These are phyloP conservation scores for Kappamyces sp. DNA, from an alignment of 192 early-diverging fungal species.

Conservation along the genomic window DNA sequence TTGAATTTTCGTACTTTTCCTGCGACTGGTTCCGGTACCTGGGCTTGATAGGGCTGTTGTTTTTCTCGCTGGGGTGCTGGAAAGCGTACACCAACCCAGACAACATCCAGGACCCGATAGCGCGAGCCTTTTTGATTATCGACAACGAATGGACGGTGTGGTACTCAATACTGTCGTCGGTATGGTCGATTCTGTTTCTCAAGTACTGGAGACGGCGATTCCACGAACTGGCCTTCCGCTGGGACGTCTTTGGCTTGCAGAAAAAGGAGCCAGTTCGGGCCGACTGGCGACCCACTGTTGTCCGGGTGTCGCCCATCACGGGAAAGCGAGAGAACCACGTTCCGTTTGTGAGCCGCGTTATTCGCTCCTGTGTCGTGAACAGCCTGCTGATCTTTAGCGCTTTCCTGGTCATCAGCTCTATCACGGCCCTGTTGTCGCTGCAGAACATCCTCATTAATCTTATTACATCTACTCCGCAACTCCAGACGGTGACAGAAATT, in stretches of 20 bases:
- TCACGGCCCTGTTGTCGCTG: background rate
- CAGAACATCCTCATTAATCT: background rate
- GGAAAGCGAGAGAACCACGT: conserved; percentile 31
- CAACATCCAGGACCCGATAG: too few relatives aligned
- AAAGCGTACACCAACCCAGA: too few relatives aligned
- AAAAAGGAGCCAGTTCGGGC: conserved; percentile 49
- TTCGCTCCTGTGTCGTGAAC: background rate
- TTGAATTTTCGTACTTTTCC: too few relatives aligned
- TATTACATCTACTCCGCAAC: too few relatives aligned
- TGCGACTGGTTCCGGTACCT: too few relatives aligned
- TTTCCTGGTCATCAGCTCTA: background rate
- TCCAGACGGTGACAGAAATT: too few relatives aligned
- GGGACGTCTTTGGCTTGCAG: conserved; percentile 52
- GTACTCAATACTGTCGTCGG: conserved; percentile 53
- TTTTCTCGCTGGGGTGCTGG: too few relatives aligned
- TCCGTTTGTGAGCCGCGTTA: background rate
- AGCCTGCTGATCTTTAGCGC: background rate
- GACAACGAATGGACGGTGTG: conserved; percentile 54
- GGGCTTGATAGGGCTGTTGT: too few relatives aligned
- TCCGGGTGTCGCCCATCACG: conserved; percentile 47
- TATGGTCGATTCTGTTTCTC: conserved; percentile 48
- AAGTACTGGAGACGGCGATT: conserved; percentile 43
- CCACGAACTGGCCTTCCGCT: conserved; percentile 40
- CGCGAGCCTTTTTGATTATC: conserved; percentile 39
- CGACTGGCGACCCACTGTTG: conserved; percentile 46